Base-by-base conservation (phyloP, 805 yeast genomes). In the Wickerhamiella musiphila region DNA sequence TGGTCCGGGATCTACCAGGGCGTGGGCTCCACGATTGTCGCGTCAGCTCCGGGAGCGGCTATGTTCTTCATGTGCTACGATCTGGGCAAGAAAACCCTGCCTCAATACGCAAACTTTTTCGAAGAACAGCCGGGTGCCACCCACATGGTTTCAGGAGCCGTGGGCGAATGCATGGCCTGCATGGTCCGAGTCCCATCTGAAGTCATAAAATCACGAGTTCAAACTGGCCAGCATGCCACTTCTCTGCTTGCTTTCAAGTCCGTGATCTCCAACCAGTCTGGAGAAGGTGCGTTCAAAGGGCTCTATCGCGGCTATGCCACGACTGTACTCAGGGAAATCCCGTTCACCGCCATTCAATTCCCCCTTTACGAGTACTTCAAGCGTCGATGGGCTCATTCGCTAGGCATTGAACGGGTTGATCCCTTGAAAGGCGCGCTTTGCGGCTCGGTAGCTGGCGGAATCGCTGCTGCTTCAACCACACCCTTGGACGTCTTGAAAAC, bases 401-500 rank as follows among this genome's bases (percentile, higher is more conserved):
- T 79, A 72, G 52, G 53, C 2, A 47, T 55, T 1, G 61, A 59
- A 2, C 54, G 56, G 17, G 61, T 68, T 5, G 60, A 74, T 8
- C 74, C 86, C 3, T 53, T 70, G 42, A 77, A 75, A 48, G 94
- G 94, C 10, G 84, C 95, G 0, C 37, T 86, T 6, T 68, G 90
- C 41, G 98, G 98, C 43, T 93, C 90, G 34, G 58, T 84, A 14
- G 84, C 94, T 19, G 98, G 98, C 35, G 96, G 92, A 1, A 63
- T 78, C 10, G 93, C 95, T 21, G 94, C 95, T 5, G 96, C 94
- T 1, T 54, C 78, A 13, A 86, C 98, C 1, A 86, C 90, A 9
- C 98, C 98, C 3, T 61, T 86, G 41, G 98, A 86, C 53, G 90
- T 93, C 47, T 68, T 86, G 42, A 86, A 90, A 57, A 86, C 98